Evolutionary conservation across 2,329 filamentous ascomycete genomes (phyloP).

Genomic region (Hymenoscyphus infarciens): DNA sequence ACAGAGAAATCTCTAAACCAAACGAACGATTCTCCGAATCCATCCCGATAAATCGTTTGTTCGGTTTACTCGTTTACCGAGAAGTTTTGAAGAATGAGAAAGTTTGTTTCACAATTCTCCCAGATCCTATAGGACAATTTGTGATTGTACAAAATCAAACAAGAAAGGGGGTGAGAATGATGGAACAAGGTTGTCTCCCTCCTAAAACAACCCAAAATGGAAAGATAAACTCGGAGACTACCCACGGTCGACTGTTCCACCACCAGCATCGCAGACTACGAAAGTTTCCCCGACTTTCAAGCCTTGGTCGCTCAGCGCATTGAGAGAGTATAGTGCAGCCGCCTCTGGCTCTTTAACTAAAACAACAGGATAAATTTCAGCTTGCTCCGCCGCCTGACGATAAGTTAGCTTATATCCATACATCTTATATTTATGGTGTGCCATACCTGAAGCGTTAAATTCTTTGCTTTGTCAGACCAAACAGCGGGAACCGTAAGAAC

Average conservation of each 20-base stretch:
- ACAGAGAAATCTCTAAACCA: too few species aligned
- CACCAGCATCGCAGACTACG: constrained; percentile 35
- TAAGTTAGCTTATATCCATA: constrained; percentile 24
- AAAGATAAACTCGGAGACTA: too few species aligned
- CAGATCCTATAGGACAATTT: too few species aligned
- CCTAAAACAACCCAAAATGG: too few species aligned
- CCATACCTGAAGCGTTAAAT: constrained; percentile 47
- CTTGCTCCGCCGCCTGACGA: constrained; percentile 17
- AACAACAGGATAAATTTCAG: constrained; percentile 10
- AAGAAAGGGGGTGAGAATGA: too few species aligned
- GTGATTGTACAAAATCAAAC: too few species aligned
- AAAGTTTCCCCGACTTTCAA: constrained; percentile 31
- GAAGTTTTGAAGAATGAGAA: too few species aligned
- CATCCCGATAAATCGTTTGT: too few species aligned
- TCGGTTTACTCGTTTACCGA: too few species aligned
- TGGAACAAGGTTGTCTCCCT: too few species aligned
- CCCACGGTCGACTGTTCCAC: constrained; percentile 34
- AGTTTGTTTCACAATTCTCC: too few species aligned
- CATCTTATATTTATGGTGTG: not conserved
- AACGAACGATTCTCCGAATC: too few species aligned
- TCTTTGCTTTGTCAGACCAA: constrained; percentile 53
- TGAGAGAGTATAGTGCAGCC: constrained; percentile 20
- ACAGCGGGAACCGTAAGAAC: constrained; percentile 57
- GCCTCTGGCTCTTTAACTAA: constrained; percentile 25
- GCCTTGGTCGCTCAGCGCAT: not conserved